phyloP scores from a whole-genome alignment of 805 yeast species.

The Candida dajiaensis region DNA sequence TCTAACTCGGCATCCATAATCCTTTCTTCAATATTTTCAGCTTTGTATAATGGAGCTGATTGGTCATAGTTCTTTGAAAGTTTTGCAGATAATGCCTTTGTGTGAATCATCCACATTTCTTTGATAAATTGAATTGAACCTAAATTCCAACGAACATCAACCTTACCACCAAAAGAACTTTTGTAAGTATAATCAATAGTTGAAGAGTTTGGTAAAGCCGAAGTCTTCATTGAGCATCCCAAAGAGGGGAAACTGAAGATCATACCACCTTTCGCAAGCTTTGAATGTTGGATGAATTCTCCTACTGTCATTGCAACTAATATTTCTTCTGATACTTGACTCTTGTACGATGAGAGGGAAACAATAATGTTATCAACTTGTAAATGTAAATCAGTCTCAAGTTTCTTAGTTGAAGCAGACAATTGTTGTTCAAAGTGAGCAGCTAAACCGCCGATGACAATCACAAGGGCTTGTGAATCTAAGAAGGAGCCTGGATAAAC shows the following conservation, averaged over 20 bases:
- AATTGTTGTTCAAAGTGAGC: constrained; percentile 45
- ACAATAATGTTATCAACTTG: constrained; percentile 58
- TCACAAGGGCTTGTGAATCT: constrained; percentile 69
- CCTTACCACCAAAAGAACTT: constrained; percentile 81
- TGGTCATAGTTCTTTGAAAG: constrained; percentile 28
- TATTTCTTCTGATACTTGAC: constrained; percentile 44
- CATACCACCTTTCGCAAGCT: constrained; percentile 67
- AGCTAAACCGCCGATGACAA: constrained; percentile 48
- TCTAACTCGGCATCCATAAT: constrained; percentile 44
- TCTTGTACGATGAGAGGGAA: constrained; percentile 57
- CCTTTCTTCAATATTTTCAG: constrained; percentile 33
- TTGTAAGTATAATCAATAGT: constrained; percentile 60
- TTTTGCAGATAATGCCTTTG: constrained; percentile 63
- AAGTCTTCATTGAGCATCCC: constrained; percentile 67
- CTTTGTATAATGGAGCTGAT: constrained; percentile 21
- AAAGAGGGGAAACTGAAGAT: constrained; percentile 78
- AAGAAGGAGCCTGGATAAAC: constrained; percentile 78
- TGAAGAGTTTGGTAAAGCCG: constrained; percentile 48
- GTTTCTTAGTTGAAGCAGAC: constrained; percentile 29
- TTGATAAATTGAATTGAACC: constrained; percentile 87
- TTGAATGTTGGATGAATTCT: constrained; percentile 50
- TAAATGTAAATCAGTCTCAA: constrained; percentile 50
- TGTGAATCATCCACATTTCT: constrained; percentile 89
- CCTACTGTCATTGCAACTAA: constrained; percentile 40
- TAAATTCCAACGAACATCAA: constrained; percentile 89